These are phyloP conservation scores for Scheffersomyces insectosa DNA, from an alignment of 1,139 yeast species.

Conservation along the genomic window DNA sequence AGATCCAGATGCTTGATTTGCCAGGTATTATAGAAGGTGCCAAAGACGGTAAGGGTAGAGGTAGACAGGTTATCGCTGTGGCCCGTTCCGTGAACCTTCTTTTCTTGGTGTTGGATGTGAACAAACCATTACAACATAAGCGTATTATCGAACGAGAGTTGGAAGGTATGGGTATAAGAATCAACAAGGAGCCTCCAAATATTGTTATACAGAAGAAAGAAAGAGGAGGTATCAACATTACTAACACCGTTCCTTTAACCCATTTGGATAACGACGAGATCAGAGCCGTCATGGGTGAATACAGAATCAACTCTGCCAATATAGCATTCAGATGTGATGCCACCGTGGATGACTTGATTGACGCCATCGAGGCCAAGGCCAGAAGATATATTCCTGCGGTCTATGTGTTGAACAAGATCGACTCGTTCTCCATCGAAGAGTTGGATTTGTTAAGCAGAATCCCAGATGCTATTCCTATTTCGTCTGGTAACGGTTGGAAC, in stretches of 20 bases:
- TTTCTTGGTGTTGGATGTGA: slow-evolving; percentile 91
- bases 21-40: slow-evolving; percentile 99
- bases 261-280: slow-evolving; percentile 91
- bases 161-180: slow-evolving; percentile 96
- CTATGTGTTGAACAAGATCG: slow-evolving; percentile 92
- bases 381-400: slow-evolving; percentile 94
- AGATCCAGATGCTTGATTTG: slow-evolving; percentile 94
- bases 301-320: slow-evolving; percentile 94
- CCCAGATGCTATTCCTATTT: slow-evolving; percentile 95
- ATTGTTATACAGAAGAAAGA: slow-evolving; percentile 90
- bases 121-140: slow-evolving; percentile 93
- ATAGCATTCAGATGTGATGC: slow-evolving; percentile 97
- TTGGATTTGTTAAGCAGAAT: slow-evolving; percentile 84
- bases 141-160: slow-evolving; percentile 90
- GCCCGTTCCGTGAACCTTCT: slow-evolving; percentile 94
- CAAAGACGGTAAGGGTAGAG: slow-evolving; percentile 98
- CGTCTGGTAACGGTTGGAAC: slow-evolving; percentile 96
- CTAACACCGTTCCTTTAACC: slow-evolving; percentile 90
- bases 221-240: slow-evolving; percentile 91
- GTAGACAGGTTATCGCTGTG: slow-evolving; percentile 97
- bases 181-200: slow-evolving; percentile 90
- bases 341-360: slow-evolving; percentile 92
- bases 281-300: slow-evolving; percentile 93
- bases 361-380: slow-evolving; percentile 85
- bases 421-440: slow-evolving; percentile 90